Percentiles rank a stretch among this genome's conserved stretches.
These are phyloP conservation scores for Neodidymelliopsis sp. DNA, from an alignment of 2,329 filamentous ascomycete genomes.

Conservation along the genomic window DNA sequence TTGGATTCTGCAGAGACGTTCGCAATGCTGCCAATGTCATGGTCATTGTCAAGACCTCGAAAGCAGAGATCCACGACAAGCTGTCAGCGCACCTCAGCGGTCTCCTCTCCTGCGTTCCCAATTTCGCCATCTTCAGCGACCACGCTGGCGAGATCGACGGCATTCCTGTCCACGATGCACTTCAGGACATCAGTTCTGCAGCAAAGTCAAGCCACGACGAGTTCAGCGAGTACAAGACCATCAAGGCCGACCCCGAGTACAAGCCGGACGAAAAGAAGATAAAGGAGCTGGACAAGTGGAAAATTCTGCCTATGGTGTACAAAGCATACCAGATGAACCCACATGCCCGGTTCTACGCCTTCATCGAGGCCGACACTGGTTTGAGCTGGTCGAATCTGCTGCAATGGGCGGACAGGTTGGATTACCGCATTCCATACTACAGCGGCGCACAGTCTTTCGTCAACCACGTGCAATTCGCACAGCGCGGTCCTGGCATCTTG, in stretches of 20 bases:
- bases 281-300: slow-evolving; percentile 65
- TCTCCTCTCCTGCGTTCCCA: slow-evolving; percentile 62
- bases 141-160: slow-evolving; percentile 61
- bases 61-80: slow-evolving; percentile 63
- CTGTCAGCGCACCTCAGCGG: slow-evolving; percentile 63
- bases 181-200: slow-evolving; percentile 51
- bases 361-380: slow-evolving; percentile 47
- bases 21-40: slow-evolving; percentile 59
- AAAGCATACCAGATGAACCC: slow-evolving; percentile 52
- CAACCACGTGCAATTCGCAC: slow-evolving; percentile 49
- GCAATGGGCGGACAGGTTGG: slow-evolving; percentile 49
- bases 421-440: slow-evolving; percentile 53
- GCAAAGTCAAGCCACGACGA: slow-evolving; percentile 53
- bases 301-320: slow-evolving; percentile 63
- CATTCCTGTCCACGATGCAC: slow-evolving; percentile 58
- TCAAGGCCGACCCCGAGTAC: slow-evolving; percentile 53
- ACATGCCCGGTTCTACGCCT: slow-evolving; percentile 39
- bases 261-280: slow-evolving; percentile 53
- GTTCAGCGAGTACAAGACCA: slow-evolving; percentile 61
- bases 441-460: slow-evolving; percentile 50
- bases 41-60: slow-evolving; percentile 65
- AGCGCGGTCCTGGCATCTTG: slow-evolving; percentile 54
- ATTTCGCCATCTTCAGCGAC: slow-evolving; percentile 67
- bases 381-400: slow-evolving; percentile 49
- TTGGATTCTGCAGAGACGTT: slow-evolving; percentile 34